Base-by-base conservation (phyloP, 2,329 filamentous ascomycete genomes). In the Teratosphaeriaceae sp. region DNA sequence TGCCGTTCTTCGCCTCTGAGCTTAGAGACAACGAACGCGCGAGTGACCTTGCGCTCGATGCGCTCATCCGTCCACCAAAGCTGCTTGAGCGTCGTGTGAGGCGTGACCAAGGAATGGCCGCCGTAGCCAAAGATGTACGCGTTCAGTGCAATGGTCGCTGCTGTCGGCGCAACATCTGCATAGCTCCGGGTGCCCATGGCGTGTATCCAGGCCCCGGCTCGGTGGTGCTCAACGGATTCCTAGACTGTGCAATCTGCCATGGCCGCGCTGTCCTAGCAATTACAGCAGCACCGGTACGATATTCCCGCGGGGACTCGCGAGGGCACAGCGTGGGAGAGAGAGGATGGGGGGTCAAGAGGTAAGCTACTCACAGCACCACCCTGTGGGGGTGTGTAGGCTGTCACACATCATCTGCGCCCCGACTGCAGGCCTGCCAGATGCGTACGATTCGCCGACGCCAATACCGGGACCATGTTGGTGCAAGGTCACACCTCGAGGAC, bases 61-160 rank as follows among this genome's bases (percentile, higher is more conserved):
- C 73, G 75, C 51, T 80, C 75, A 44, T 79, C 71, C 59, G 84
- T 82, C 83, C 83, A 88, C 82, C 83, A 87, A 62, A 79, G 59
- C 45, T 70, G 70, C 53, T 73, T 71, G 19, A 73, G 62, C 9
- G 67, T 65, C 27, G 63, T 59, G 48, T 73, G 70, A 26, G 71
- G 70, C 20, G 70, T 73, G 38, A 73, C 69, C 13, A 73, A 59
- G 18, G 68, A 72, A 51, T 73, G 69, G 9, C 70, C 70, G 7
- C 65, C 70, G 49, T 70, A 74, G 21, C 70, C 71, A 55, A 68
- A 73, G 43, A 74, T 71, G 52, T 69, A 64, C 9, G 70, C 70
- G 54, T 73, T 74, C 42, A 73, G 53, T 18, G 71, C 68, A 43
- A 63, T 63, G 7, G 56, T 60, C n/a, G 58, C 57, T 30, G 60